phyloP scores from a whole-genome alignment of 805 yeast genomes.

The Candida andamanensis region DNA sequence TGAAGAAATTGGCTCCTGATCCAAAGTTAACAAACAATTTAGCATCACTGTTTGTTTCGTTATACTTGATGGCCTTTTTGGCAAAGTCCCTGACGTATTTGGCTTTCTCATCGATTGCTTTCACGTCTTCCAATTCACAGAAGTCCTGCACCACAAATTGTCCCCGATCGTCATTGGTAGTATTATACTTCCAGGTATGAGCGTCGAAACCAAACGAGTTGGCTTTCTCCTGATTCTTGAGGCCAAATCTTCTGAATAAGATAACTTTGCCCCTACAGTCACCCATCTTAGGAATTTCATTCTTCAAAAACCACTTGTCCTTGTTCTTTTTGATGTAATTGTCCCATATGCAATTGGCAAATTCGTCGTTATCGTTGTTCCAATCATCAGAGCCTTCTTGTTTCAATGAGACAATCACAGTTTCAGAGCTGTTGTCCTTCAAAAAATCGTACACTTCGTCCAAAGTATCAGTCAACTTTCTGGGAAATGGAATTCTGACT shows the following conservation, averaged over 20 bases:
- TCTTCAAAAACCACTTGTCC: conserved; percentile 56
- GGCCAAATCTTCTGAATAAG: conserved; percentile 69
- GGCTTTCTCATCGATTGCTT: conserved; percentile 54
- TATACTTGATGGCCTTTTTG: conserved; percentile 47
- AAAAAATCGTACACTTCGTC: conserved; percentile 58
- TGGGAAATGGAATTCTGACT: conserved; percentile 54
- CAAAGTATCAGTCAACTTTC: conserved; percentile 47
- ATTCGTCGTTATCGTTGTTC: conserved; percentile 60
- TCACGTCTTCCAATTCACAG: conserved; percentile 53
- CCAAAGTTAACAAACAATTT: conserved; percentile 69
- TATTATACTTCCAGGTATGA: conserved; percentile 59
- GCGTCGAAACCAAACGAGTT: conserved; percentile 63
- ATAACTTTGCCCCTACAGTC: conserved; percentile 64
- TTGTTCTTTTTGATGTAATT: conserved; percentile 45
- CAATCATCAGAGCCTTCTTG: conserved; percentile 69
- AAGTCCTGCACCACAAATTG: conserved; percentile 64
- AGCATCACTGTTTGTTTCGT: conserved; percentile 35
- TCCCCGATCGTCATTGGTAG: conserved; percentile 62
- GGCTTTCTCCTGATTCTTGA: conserved; percentile 38
- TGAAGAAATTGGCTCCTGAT: conserved; percentile 68
- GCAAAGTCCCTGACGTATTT: conserved; percentile 53
- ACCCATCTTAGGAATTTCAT: conserved; percentile 52
- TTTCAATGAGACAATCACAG: conserved; percentile 62
- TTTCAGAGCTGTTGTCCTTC: conserved; percentile 48
- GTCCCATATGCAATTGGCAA: conserved; percentile 57